Conservation (phyloP, 805 yeast species). For the Scheffersomyces stipitis region DNA sequence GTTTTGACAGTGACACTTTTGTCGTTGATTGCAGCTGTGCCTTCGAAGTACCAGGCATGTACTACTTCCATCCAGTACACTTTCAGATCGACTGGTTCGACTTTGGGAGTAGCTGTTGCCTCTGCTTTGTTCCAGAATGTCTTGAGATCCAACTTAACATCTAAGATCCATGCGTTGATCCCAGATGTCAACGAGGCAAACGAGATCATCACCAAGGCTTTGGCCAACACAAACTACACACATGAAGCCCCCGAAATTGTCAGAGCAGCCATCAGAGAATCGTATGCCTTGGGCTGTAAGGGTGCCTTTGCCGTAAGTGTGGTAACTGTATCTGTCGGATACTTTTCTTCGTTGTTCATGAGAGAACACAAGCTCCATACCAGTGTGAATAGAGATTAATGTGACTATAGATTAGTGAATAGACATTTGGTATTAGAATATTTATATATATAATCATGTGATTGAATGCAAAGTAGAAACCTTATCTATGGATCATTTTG, state of each 20-base stretch:
- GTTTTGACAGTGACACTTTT: constrained; percentile 69
- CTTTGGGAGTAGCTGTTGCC: constrained; percentile 72
- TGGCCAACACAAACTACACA: constrained; percentile 56
- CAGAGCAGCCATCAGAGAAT: constrained; percentile 43
- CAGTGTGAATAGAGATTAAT: constrained; percentile 44
- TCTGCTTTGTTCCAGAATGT: constrained; percentile 62
- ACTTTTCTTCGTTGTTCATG: constrained; percentile 45
- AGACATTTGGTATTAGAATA: background rate
- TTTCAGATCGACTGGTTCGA: constrained; percentile 84
- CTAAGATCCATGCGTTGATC: constrained; percentile 7
- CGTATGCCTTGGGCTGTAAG: constrained; percentile 55
- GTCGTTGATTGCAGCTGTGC: constrained; percentile 76
- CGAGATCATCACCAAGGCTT: constrained; percentile 50
- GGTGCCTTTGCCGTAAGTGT: constrained; percentile 53
- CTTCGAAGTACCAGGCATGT: constrained; percentile 69
- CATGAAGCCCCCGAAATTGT: constrained; percentile 54
- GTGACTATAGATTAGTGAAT: no score
- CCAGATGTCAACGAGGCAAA: constrained; percentile 38
- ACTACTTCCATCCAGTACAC: constrained; percentile 90
- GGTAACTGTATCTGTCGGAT: constrained; percentile 38
- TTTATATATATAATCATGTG: background rate
- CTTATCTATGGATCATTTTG: background rate
- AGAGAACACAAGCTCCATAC: constrained; percentile 60
- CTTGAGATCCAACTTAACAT: constrained; percentile 28
- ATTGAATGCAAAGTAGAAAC: background rate